Evolutionary conservation across 2,329 filamentous ascomycete genomes (phyloP).

Genomic region (Ciborinia camelliae): DNA sequence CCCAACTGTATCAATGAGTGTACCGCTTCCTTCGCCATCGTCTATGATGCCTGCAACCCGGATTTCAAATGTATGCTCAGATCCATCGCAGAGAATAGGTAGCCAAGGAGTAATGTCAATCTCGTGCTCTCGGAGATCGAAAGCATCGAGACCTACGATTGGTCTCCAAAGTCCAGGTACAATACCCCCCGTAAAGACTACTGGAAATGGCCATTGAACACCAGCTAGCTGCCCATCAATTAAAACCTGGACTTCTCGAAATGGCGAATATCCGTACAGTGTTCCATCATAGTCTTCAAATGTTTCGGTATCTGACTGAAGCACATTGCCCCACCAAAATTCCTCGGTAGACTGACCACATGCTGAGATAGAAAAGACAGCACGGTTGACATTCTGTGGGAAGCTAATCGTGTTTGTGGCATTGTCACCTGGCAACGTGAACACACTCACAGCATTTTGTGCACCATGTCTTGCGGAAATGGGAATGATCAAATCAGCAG

Average conservation of each 20-base stretch:
- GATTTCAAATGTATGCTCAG: constrained; percentile 64
- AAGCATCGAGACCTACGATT: constrained; percentile 73
- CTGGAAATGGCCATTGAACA: constrained; percentile 75
- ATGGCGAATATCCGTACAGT: constrained; percentile 67
- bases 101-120: constrained; percentile 80
- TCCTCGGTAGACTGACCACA: constrained; percentile 75
- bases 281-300: constrained; percentile 56
- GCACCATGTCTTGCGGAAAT: constrained; percentile 55
- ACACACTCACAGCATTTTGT: constrained; percentile 58
- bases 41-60: constrained; percentile 63
- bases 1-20: constrained; percentile 54
- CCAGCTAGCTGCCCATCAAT: constrained; percentile 73
- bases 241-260: constrained; percentile 72
- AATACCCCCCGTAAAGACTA: constrained; percentile 79
- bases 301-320: constrained; percentile 55
- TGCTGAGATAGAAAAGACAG: constrained; percentile 72
- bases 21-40: constrained; percentile 44
- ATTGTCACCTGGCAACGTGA: constrained; percentile 60
- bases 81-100: constrained; percentile 63
- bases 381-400: constrained; percentile 63
- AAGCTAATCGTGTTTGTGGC: constrained; percentile 59
- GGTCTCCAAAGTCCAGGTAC: constrained; percentile 75
- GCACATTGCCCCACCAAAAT: constrained; percentile 82
- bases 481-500: constrained; percentile 66
- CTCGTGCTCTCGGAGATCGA: constrained; percentile 74